Percentiles rank a stretch among this genome's conserved stretches.
Evolutionary conservation across 371 early-diverging fungal genomes (phyloP).

Genomic region (Mortierella polycephala): DNA sequence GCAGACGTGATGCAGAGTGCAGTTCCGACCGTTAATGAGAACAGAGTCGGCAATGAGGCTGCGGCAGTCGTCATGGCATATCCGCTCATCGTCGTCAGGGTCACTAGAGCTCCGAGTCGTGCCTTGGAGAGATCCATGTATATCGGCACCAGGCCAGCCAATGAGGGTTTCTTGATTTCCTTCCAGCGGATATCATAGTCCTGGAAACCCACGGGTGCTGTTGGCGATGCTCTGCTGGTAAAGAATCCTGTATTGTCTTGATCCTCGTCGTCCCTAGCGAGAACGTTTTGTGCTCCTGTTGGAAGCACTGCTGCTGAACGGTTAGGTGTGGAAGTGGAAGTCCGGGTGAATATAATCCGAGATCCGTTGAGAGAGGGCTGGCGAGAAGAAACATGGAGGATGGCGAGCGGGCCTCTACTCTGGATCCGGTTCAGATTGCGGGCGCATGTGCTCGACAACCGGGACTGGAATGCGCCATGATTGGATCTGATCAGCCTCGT

Average conservation of each 20-base stretch:
- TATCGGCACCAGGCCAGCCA: conserved; percentile 58
- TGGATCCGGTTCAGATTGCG: conserved; percentile 19
- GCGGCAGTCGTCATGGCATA: conserved; percentile 93
- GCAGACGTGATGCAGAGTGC: conserved; percentile 92
- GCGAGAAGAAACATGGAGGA: conserved; percentile 1
- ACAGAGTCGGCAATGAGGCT: conserved; percentile 71
- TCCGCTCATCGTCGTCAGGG: conserved; percentile 94
- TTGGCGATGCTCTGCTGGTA: conserved; percentile 22
- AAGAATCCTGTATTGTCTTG: conserved; percentile 27
- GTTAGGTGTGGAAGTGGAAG: conserved; percentile 31
- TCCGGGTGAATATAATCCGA: conserved; percentile 43
- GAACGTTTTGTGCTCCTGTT: conserved; percentile 22
- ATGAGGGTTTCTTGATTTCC: conserved; percentile 54
- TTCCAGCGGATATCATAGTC: conserved; percentile 54
- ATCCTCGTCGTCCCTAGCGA: conserved; percentile 19
- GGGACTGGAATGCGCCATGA: conserved; percentile 14
- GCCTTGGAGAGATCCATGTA: conserved; percentile 81
- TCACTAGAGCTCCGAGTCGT: conserved; percentile 89
- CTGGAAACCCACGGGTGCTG: conserved; percentile 27
- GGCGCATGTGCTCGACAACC: conserved; percentile 25
- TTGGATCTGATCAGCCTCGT: conserved; percentile 47
- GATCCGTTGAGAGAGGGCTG: conserved; percentile 23
- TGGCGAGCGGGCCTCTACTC: conserved; percentile 1
- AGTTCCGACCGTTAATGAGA: conserved; percentile 91
- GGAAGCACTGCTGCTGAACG: conserved; percentile 22